Evolutionary conservation across 140 eudicot genomes (phyloP).

Genomic region (Erigeron philadelphicus): DNA sequence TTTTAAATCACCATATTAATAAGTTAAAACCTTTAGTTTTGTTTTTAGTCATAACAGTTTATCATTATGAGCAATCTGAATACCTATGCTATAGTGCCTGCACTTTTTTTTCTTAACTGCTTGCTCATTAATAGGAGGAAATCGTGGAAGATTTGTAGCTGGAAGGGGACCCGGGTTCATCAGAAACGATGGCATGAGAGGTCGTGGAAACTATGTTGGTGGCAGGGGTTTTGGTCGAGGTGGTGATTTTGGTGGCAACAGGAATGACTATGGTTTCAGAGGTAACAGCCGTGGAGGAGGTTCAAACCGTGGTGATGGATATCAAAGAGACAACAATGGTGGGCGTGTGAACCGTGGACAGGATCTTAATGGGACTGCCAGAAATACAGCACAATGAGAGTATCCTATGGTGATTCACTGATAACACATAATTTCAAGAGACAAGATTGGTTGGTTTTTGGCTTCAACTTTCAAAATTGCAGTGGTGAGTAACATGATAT

Average conservation of each 20-base stretch:
- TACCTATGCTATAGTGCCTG: neutral
- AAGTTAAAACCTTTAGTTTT: no score
- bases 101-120: neutral
- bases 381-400: slow-evolving; percentile 46
- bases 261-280: slow-evolving; percentile 50
- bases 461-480: slow-evolving; percentile 19
- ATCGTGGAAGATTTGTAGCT: slow-evolving; percentile 55
- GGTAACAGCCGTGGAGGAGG: slow-evolving; percentile 53
- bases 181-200: slow-evolving; percentile 63
- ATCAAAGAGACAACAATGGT: slow-evolving; percentile 48
- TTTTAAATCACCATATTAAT: no score
- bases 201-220: slow-evolving; percentile 63
- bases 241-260: slow-evolving; percentile 48
- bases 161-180: slow-evolving; percentile 68
- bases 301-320: slow-evolving; percentile 51
- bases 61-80: neutral
- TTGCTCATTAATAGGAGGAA: slow-evolving; percentile 33
- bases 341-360: slow-evolving; percentile 51
- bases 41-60: no score
- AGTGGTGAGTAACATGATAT: slow-evolving; percentile 26
- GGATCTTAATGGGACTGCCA: slow-evolving; percentile 40
- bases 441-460: neutral
- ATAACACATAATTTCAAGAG: neutral
- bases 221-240: slow-evolving; percentile 55
- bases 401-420: neutral